Evolutionary conservation across 176 grass and related monocot species (phyloP).

Genomic region (Zoysia japonica): DNA sequence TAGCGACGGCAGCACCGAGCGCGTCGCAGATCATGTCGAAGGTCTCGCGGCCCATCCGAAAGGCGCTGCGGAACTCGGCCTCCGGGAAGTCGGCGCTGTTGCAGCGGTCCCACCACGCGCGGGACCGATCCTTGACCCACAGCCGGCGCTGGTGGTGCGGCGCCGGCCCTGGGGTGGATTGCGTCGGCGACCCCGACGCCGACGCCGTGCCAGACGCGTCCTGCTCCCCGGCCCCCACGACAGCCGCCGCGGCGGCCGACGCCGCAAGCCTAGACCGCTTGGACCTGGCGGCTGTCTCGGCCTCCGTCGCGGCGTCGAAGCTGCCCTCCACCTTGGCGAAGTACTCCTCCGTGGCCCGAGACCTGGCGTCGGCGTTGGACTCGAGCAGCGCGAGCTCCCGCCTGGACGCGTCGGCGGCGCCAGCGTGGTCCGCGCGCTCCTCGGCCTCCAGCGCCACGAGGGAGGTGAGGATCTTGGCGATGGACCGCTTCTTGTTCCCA

Average conservation of each 20-base stretch:
- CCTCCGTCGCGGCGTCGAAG: slow-evolving; percentile 53
- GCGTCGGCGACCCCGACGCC: slow-evolving; percentile 81
- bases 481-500: too few species aligned
- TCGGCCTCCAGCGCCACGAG: slow-evolving; percentile 64
- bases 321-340: slow-evolving; percentile 67
- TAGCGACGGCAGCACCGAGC: too few species aligned
- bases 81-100: too few species aligned
- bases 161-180: slow-evolving; percentile 78
- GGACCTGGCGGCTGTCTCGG: slow-evolving; percentile 42
- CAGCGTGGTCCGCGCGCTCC: slow-evolving; percentile 53
- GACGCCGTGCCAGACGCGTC: slow-evolving; percentile 78
- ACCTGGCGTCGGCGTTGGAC: slow-evolving; percentile 58
- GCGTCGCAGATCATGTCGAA: too few species aligned
- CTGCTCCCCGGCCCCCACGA: background rate
- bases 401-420: slow-evolving; percentile 41
- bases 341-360: slow-evolving; percentile 67
- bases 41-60: too few species aligned
- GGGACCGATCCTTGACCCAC: too few species aligned
- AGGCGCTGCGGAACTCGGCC: too few species aligned
- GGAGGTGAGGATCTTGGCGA: slow-evolving; percentile 25
- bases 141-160: slow-evolving; percentile 80
- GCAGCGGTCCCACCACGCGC: too few species aligned
- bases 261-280: slow-evolving; percentile 45
- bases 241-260: slow-evolving; percentile 34
- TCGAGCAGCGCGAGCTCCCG: slow-evolving; percentile 68